Conservation (phyloP, 768 basidiomycete genomes). For the Calocera cornea region DNA sequence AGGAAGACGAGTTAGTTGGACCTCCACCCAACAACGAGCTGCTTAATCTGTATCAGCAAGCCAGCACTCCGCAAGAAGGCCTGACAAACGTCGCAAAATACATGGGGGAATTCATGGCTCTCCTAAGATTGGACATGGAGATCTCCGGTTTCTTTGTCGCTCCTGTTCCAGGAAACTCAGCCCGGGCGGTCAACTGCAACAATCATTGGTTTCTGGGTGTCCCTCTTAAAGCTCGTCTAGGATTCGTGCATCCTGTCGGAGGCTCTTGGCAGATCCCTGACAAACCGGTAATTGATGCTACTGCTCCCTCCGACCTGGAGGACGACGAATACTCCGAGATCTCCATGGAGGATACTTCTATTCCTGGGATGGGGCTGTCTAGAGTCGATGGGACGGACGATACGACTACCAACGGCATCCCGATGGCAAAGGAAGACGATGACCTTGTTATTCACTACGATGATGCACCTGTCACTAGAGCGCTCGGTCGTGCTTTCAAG, state of each 20-base stretch:
- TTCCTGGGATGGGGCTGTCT: neutral
- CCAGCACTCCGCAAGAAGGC: neutral
- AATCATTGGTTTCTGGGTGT: neutral
- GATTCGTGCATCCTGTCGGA: neutral
- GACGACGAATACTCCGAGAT: neutral
- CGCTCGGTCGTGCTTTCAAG: neutral
- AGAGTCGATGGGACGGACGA: neutral
- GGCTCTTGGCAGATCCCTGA: constrained; percentile 1
- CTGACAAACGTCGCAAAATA: neutral
- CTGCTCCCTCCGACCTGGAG: neutral
- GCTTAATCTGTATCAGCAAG: neutral
- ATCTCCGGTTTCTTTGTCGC: neutral
- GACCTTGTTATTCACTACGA: neutral
- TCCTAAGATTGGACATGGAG: neutral
- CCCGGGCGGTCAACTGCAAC: neutral
- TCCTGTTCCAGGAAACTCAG: neutral
- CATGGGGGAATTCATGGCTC: neutral
- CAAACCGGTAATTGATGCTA: neutral
- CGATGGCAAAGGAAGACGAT: neutral
- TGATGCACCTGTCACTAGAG: neutral
- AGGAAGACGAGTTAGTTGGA: neutral
- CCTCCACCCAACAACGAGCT: neutral
- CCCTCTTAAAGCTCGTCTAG: neutral
- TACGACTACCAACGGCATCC: neutral
- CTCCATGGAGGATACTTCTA: neutral